Conservation (phyloP, 1,284 basidiomycete genomes). For the Erythrobasidium hasegawianum region DNA sequence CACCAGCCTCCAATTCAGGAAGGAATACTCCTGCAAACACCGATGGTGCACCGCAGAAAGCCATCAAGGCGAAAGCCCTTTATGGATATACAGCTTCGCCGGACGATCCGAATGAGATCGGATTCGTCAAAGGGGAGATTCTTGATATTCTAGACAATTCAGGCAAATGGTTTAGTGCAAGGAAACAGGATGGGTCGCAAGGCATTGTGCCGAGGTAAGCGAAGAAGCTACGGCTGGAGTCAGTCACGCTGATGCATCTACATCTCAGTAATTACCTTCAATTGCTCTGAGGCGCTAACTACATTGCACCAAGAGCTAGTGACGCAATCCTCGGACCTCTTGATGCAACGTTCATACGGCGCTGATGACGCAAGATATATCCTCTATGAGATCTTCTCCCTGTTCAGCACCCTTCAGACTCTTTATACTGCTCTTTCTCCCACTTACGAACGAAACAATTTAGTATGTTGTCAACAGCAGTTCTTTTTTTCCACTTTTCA, state of each 20-base stretch:
- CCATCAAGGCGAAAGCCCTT: constrained; percentile 70
- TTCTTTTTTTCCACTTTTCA: no score
- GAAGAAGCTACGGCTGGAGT: neutral
- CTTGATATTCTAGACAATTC: constrained; percentile 91
- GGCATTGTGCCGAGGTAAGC: constrained; percentile 58
- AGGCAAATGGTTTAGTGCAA: constrained; percentile 60
- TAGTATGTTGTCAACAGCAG: no score
- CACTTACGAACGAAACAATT: no score
- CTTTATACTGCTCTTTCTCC: no score
- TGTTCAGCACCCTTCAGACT: no score
- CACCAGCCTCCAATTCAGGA: neutral
- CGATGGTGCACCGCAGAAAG: constrained; percentile 8
- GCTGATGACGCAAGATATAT: no score
- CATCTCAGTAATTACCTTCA: neutral
- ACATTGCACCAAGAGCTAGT: no score
- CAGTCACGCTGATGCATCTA: no score
- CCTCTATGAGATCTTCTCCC: no score
- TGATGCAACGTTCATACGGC: no score
- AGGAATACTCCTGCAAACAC: neutral
- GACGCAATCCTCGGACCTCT: no score
- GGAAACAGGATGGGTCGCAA: constrained; percentile 71
- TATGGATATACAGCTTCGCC: constrained; percentile 86
- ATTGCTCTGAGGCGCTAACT: no score
- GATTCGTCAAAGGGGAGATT: constrained; percentile 87
- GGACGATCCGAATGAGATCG: constrained; percentile 95